phyloP scores from a whole-genome alignment of 2,329 filamentous ascomycete genomes.

The Phoma sp. region DNA sequence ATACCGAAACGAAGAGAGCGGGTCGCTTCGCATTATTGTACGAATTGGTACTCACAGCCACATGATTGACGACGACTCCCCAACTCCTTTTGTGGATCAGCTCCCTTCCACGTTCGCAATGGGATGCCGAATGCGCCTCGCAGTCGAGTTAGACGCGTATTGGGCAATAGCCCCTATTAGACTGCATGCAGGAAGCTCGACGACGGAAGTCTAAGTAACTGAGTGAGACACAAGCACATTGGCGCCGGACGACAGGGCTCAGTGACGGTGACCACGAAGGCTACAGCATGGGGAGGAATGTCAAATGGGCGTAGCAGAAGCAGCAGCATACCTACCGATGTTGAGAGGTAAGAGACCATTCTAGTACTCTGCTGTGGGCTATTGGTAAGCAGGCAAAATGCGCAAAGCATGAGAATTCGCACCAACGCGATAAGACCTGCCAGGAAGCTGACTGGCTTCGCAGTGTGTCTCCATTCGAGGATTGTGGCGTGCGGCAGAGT shows the following conservation, averaged over 20 bases:
- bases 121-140: conserved; percentile 13
- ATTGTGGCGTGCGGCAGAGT: conserved; percentile 18
- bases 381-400: conserved; percentile 12
- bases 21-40: conserved; percentile 31
- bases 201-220: not conserved
- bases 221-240: too few relatives aligned
- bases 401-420: not conserved
- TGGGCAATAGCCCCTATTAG: not conserved
- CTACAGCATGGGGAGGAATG: not conserved
- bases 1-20: conserved; percentile 26
- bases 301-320: conserved; percentile 8
- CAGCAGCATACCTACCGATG: conserved; percentile 13
- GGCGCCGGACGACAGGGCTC: too few relatives aligned
- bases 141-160: not conserved
- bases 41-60: conserved; percentile 36
- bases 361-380: conserved; percentile 5
- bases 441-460: conserved; percentile 8
- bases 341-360: conserved; percentile 12
- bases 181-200: not conserved
- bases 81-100: conserved; percentile 11
- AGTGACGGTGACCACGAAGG: not conserved
- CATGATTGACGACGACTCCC: conserved; percentile 35
- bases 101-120: conserved; percentile 12
- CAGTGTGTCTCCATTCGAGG: conserved; percentile 10
- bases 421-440: conserved; percentile 8